Evolutionary conservation across 306 rosid genomes (phyloP).

Genomic region (Acacia melanoxylon): DNA sequence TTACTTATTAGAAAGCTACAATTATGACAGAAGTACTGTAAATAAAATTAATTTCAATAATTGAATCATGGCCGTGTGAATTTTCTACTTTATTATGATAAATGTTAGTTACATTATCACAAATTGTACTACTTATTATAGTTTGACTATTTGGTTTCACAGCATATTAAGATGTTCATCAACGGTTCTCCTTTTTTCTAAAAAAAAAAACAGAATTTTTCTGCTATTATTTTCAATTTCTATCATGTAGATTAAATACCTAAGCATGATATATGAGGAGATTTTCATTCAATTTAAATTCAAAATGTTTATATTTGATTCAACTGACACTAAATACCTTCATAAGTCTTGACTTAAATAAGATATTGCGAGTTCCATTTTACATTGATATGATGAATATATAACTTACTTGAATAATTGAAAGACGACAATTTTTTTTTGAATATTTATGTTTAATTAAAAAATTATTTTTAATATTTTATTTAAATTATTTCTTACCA

Average conservation of each 20-base stretch:
- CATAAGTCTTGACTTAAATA: too few species aligned
- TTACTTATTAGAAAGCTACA: neutral
- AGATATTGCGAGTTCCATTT: too few species aligned
- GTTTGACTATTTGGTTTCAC: neutral
- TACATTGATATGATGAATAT: too few species aligned
- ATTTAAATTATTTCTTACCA: neutral
- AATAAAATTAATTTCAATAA: neutral
- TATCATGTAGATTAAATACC: neutral
- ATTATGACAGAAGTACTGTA: neutral
- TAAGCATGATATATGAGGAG: neutral
- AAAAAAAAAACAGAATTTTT: neutral
- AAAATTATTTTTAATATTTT: neutral
- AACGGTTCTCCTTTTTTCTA: neutral
- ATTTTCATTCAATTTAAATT: neutral
- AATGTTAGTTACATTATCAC: neutral
- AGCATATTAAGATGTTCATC: neutral
- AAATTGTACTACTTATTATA: neutral
- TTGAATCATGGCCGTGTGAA: neutral
- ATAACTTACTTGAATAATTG: too few species aligned
- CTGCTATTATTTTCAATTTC: neutral
- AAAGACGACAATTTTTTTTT: too few species aligned
- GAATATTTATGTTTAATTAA: neutral
- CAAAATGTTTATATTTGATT: neutral
- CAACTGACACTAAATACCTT: too few species aligned
- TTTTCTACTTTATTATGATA: neutral